Base-by-base conservation (phyloP, 768 basidiomycete species). In the Lepiota venenata region DNA sequence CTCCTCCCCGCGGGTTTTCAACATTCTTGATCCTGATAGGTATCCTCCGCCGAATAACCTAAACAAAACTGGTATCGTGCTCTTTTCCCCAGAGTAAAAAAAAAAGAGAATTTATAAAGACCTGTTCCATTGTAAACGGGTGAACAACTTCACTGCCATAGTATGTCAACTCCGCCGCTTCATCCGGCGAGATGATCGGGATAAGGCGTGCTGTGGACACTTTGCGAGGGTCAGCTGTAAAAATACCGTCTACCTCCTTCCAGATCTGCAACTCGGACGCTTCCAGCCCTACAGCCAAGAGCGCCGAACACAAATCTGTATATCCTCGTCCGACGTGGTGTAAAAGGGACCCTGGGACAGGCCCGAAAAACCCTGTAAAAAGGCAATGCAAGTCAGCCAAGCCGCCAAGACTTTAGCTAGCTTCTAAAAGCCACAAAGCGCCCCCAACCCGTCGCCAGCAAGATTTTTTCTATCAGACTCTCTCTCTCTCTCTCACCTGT, bases 171-270 rank as follows among this genome's bases (percentile, higher is more conserved):
- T 99, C 97, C 4, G 95, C 95, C 0, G 95, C 96, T 69, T 99
- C 97, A 61, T 98, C 96, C 0, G 97, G 97, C 0, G 92, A 93
- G 70, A 99, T 97, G 54, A 93, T 82, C 0, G 92, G 83, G 52
- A 99, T 85, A 15, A 99, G 75, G 37, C 97, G 85, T 25, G 97
- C 97, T 0, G 94, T 93, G 40, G 88, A 86, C 4, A 99, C 95
- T 72, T 98, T 98, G 52, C 95, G 81, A 1, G 97, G 97, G 68
- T 98, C 97, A 15, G 97, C 97, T 6, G 96, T 97, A 73, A 99
- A 98, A 63, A 98, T 97, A 2, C 97, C 97, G 63, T 98, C 97
- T 32, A 98, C 93, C 66, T 99, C 97, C 70, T 99, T 99, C 97
- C 97, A 99, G 47, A 99, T 95, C 71, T 99, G 97, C 29, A 98